Evolutionary conservation across 2,329 filamentous ascomycete genomes (phyloP).

Genomic region (Huntiella abstrusa): DNA sequence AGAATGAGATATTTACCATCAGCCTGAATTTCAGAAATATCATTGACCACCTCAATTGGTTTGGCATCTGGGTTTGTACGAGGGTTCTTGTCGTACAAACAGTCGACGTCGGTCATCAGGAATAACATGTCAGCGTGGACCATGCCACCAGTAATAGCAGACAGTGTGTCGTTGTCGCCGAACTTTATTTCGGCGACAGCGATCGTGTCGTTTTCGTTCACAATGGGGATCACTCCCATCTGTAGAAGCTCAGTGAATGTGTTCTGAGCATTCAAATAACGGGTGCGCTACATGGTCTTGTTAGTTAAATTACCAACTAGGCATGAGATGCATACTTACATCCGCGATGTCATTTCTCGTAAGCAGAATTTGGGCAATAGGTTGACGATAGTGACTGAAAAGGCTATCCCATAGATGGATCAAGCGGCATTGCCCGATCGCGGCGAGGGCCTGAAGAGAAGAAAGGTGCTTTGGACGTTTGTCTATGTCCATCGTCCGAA

Average conservation of each 20-base stretch:
- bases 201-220: slow-evolving; percentile 96
- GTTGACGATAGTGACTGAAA: slow-evolving; percentile 73
- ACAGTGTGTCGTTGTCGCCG: slow-evolving; percentile 94
- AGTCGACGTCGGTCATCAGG: slow-evolving; percentile 97
- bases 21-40: slow-evolving; percentile 64
- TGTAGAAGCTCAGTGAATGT: slow-evolving; percentile 77
- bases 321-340: slow-evolving; percentile 29
- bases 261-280: slow-evolving; percentile 93
- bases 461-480: slow-evolving; percentile 80
- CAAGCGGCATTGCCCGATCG: slow-evolving; percentile 86
- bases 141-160: slow-evolving; percentile 92
- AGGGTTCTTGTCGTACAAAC: slow-evolving; percentile 91
- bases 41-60: slow-evolving; percentile 80
- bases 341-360: slow-evolving; percentile 94
- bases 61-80: slow-evolving; percentile 67
- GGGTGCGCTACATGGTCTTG: slow-evolving; percentile 41
- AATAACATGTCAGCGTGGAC: slow-evolving; percentile 93
- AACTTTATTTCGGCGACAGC: slow-evolving; percentile 98
- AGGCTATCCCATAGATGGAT: slow-evolving; percentile 92
- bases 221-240: slow-evolving; percentile 94
- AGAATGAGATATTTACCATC: slow-evolving; percentile 38
- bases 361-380: slow-evolving; percentile 83
- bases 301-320: slow-evolving; percentile 2
- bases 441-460: slow-evolving; percentile 79
- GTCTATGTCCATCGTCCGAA: slow-evolving; percentile 75